Percentiles rank a stretch among this genome's conserved stretches.
Conservation (phyloP, 1,284 basidiomycete genomes). For the Peniophora sp. region DNA sequence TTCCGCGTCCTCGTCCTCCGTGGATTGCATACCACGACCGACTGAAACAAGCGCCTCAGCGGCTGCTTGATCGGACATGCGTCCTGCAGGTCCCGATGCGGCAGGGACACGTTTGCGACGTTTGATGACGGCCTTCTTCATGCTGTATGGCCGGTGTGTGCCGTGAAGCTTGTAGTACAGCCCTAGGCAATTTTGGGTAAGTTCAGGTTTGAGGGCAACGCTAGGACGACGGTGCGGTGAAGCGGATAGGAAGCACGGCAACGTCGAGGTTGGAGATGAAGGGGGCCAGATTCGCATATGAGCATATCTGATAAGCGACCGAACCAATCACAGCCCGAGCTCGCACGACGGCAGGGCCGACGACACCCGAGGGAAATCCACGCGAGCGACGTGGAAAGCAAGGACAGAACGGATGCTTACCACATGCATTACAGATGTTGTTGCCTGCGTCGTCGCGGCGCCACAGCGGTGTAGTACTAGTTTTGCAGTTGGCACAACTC, state of each 20-base stretch:
- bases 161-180: constrained; percentile 98
- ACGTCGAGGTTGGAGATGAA: constrained; percentile 14
- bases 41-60: constrained; percentile 78
- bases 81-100: constrained; percentile 32
- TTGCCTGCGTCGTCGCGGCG: constrained; percentile 89
- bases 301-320: constrained; percentile 18
- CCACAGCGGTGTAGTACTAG: constrained; percentile 92
- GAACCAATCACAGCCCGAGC: constrained; percentile 6
- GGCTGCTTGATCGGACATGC: constrained; percentile 75
- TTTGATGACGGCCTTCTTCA: constrained; percentile 99
- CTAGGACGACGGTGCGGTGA: constrained; percentile 5
- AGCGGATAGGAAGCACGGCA: constrained; percentile 6
- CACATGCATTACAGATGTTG: constrained; percentile 90
- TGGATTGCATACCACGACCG: constrained; percentile 37
- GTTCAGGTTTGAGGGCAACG: constrained; percentile 3
- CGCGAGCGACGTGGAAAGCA: constrained; percentile 18
- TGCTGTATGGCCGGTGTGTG: constrained; percentile 91
- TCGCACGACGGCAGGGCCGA: constrained; percentile 3
- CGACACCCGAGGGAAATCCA: constrained; percentile 5
- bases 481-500: constrained; percentile 87
- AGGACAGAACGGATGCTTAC: constrained; percentile 39
- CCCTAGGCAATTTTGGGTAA: constrained; percentile 38
- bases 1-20: constrained; percentile 50
- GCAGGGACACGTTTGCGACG: constrained; percentile 90
- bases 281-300: not conserved